These are phyloP conservation scores for Coprinopsis sp. DNA, from an alignment of 768 basidiomycete species.

Conservation along the genomic window DNA sequence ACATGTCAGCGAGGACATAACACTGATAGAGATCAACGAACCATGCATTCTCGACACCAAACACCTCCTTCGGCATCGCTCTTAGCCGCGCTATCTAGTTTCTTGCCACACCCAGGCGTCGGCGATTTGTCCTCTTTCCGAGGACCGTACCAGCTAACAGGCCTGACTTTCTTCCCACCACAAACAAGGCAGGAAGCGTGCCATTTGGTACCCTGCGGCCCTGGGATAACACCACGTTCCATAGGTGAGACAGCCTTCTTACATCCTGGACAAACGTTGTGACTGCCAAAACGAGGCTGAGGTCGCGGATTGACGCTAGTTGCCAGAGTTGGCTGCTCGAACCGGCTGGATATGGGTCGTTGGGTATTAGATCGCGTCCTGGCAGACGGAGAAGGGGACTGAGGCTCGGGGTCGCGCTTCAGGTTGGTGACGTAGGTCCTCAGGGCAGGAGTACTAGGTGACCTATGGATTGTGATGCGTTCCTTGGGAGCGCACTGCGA, in stretches of 20 bases:
- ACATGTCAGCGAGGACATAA: conserved; percentile 1
- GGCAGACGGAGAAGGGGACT: conserved; percentile 11
- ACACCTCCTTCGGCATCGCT: conserved; percentile 61
- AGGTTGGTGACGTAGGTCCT: conserved; percentile 11
- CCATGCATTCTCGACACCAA: conserved; percentile 84
- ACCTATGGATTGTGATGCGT: conserved; percentile 36
- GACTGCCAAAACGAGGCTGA: conserved; percentile 56
- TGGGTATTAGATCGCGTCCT: conserved; percentile 12
- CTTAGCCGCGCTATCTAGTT: conserved; percentile 78
- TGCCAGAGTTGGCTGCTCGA: conserved; percentile 20
- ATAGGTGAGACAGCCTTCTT: conserved; percentile 68
- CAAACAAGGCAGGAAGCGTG: conserved; percentile 75
- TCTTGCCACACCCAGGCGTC: conserved; percentile 78
- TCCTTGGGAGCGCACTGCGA: conserved; percentile 42
- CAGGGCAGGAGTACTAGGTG: conserved; percentile 21
- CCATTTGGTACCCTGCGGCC: conserved; percentile 80
- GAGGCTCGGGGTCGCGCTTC: not conserved
- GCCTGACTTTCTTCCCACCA: conserved; percentile 55
- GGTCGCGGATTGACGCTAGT: conserved; percentile 18
- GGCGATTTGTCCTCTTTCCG: conserved; percentile 41
- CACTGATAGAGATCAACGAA: conserved; percentile 31
- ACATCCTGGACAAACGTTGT: conserved; percentile 71
- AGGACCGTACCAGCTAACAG: conserved; percentile 34
- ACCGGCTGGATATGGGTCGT: conserved; percentile 22
- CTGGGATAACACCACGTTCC: conserved; percentile 83